Percentiles rank a stretch among this genome's conserved stretches.
phyloP scores from a whole-genome alignment of 2,329 filamentous ascomycete genomes.

The Pyricularia sp. region DNA sequence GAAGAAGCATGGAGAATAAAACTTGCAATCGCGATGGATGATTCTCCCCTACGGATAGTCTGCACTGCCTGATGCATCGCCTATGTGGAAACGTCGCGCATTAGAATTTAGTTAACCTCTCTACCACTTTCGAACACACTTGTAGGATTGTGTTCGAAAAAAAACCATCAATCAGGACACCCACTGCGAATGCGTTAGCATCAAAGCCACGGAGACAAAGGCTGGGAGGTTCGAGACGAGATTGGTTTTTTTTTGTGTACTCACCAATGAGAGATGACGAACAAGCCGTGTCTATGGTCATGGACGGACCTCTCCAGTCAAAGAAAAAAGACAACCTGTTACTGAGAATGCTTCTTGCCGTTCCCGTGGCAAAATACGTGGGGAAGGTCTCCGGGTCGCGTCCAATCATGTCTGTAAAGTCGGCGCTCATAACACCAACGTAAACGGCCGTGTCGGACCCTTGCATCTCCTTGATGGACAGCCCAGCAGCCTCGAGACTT shows the following conservation, averaged over 20 bases:
- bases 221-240: background rate
- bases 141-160: no score
- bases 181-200: background rate
- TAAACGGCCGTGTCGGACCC: slow-evolving; percentile 36
- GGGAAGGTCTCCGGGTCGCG: slow-evolving; percentile 12
- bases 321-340: slow-evolving; percentile 21
- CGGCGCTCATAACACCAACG: slow-evolving; percentile 23
- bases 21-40: background rate
- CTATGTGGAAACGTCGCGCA: background rate
- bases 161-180: background rate
- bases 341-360: background rate
- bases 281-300: slow-evolving; percentile 23
- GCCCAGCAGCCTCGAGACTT: slow-evolving; percentile 37
- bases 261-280: slow-evolving; percentile 15
- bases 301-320: slow-evolving; percentile 20
- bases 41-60: background rate
- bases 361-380: slow-evolving; percentile 16
- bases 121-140: background rate
- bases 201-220: background rate
- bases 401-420: slow-evolving; percentile 11
- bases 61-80: background rate
- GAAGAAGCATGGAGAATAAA: background rate
- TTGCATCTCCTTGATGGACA: slow-evolving; percentile 29
- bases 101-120: background rate
- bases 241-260: background rate